Evolutionary conservation across 192 early-diverging fungal species (phyloP), one percentile per base, ranked within the genome.

Genomic region (Rhizophlyctis rosea): DNA sequence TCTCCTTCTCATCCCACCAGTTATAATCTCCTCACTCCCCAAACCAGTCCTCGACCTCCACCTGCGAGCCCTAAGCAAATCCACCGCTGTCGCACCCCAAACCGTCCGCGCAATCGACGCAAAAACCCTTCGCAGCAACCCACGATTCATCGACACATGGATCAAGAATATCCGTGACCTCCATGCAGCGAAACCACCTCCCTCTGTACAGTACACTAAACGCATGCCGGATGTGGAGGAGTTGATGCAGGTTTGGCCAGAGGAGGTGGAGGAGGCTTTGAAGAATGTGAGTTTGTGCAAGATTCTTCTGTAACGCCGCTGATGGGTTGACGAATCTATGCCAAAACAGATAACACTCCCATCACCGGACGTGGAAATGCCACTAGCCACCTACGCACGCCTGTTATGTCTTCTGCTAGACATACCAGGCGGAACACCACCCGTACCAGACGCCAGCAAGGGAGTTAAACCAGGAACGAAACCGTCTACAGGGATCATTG

Each of bases 141-240:
- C 73, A 0, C 74, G 72, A 57, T 50, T 68, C n/a, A 36, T 85
- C 16, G 75, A 82, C 49, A 54, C 57, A 24, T 85, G 83, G 83
- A 76, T 84, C 47, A 67, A 69, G 21, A 84, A 71, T 50, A 73
- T 85, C 5, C 70, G 76, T 25, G 79, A 85, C 47, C 65, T 83
- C 24, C 80, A 85, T 69, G 64, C 61, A 0, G 54, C 62, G 49
- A 81, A 81, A 64, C 79, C 76, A 0, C 57, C 70, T 47, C 64
- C 58, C 33, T 32, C 57, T 28, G 70, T 77, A 1, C 54, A 76
- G 27, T 77, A 75, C 50, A 36, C 68, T 23, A 61, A 71, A 50
- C 54, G 76, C 31, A 84, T 85, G 81, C 83, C 83, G 7, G 78
- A 85, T 55, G 68, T 85, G 32, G 83, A 85, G 57, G 75, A 78